Evolutionary conservation across 306 rosid species (phyloP).

Genomic region (Leucaena leucocephala): DNA sequence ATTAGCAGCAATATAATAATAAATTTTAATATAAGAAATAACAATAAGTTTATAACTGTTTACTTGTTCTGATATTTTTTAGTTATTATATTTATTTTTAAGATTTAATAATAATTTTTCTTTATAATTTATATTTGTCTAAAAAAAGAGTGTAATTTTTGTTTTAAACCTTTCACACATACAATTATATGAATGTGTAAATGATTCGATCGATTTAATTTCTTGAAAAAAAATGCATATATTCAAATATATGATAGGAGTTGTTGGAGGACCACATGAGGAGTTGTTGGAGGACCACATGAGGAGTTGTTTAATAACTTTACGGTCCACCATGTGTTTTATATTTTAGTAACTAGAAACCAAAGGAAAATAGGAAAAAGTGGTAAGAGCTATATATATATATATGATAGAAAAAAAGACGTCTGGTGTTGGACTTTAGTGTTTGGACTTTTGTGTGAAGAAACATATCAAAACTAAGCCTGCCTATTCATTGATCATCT

Average conservation of each 20-base stretch:
- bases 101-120: too few relatives aligned
- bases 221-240: too few relatives aligned
- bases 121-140: too few relatives aligned
- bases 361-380: not conserved
- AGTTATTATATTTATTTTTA: too few relatives aligned
- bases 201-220: too few relatives aligned
- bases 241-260: not conserved
- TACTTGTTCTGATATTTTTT: too few relatives aligned
- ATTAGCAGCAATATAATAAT: too few relatives aligned
- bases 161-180: too few relatives aligned
- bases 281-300: not conserved
- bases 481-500: not conserved
- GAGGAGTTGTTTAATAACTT: not conserved
- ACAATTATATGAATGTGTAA: too few relatives aligned
- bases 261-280: not conserved
- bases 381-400: not conserved
- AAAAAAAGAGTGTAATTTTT: too few relatives aligned
- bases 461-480: not conserved
- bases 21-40: too few relatives aligned
- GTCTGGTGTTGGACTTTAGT: not conserved
- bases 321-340: constrained; percentile 13
- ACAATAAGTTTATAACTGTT: too few relatives aligned
- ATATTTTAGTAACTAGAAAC: not conserved
- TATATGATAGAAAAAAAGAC: not conserved
- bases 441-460: not conserved